These are phyloP conservation scores for Solanum habrochaites DNA, from an alignment of 257 asterid genomes.

Conservation along the genomic window DNA sequence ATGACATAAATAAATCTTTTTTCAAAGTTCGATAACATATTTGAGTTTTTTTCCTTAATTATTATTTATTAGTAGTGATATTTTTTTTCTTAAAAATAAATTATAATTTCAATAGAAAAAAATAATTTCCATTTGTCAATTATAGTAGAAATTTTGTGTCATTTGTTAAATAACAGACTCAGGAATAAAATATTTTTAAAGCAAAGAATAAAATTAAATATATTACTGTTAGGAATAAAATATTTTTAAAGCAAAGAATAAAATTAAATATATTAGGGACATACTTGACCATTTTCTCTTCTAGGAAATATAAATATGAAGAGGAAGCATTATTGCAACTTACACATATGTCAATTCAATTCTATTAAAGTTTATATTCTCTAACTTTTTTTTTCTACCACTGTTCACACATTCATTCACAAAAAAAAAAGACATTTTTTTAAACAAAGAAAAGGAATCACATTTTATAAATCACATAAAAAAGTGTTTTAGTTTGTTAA, in stretches of 20 bases:
- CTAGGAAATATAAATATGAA: background rate
- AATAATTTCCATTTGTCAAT: background rate
- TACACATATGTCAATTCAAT: background rate
- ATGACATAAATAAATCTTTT: fast-evolving
- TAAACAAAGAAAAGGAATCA: background rate
- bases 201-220: no score
- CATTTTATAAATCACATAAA: no score
- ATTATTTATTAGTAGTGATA: background rate
- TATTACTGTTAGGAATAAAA: background rate
- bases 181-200: no score
- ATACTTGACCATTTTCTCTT: background rate
- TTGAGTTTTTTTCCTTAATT: background rate
- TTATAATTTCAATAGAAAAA: background rate
- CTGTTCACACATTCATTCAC: background rate
- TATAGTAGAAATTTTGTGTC: background rate
- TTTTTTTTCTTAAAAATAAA: no score
- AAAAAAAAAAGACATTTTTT: background rate
- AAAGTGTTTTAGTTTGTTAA: no score
- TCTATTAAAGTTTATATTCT: background rate
- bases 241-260: no score
- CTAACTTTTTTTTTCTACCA: background rate
- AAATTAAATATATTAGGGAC: background rate
- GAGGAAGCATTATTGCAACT: background rate
- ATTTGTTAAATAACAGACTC: background rate
- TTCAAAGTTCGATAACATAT: fast-evolving